These are phyloP conservation scores for Peronospora farinosa DNA, from an alignment of 352 stramenopile species.

Conservation along the genomic window DNA sequence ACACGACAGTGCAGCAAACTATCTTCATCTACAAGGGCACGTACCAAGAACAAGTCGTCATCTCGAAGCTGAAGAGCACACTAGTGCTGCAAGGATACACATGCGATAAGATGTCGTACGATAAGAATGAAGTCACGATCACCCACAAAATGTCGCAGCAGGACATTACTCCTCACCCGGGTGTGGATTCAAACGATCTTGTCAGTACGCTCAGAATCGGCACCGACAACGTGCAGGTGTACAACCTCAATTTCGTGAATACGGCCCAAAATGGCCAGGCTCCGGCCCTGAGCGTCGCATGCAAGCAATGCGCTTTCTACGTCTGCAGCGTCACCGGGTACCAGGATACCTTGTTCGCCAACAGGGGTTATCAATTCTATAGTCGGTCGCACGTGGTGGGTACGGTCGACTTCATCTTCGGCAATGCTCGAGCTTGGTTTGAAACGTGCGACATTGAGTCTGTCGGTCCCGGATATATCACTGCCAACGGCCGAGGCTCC, in stretches of 20 bases:
- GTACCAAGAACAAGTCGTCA: too few species aligned
- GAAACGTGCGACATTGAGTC: too few species aligned
- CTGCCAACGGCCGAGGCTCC: constrained; percentile 2
- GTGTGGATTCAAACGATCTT: not conserved
- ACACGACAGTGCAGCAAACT: not conserved
- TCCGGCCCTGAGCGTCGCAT: too few species aligned
- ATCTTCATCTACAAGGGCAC: constrained; percentile 1
- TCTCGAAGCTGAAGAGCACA: too few species aligned
- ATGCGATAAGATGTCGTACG: too few species aligned
- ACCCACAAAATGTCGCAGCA: not conserved
- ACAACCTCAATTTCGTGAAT: constrained; percentile 10
- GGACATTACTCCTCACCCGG: not conserved
- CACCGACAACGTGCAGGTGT: constrained; percentile 1
- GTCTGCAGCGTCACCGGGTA: too few species aligned
- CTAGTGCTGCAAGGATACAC: too few species aligned
- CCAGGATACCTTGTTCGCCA: constrained; percentile 5
- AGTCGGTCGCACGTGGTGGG: not conserved
- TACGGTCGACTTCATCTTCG: too few species aligned
- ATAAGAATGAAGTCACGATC: too few species aligned
- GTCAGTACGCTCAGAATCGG: not conserved
- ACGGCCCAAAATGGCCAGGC: constrained; percentile 3
- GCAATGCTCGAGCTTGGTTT: too few species aligned
- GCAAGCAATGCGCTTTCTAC: too few species aligned
- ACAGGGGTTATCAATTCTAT: constrained; percentile 3
- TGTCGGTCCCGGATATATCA: too few species aligned